These are phyloP conservation scores for Fraxinus sp. DNA, from an alignment of 305 asterid genomes.

Conservation along the genomic window DNA sequence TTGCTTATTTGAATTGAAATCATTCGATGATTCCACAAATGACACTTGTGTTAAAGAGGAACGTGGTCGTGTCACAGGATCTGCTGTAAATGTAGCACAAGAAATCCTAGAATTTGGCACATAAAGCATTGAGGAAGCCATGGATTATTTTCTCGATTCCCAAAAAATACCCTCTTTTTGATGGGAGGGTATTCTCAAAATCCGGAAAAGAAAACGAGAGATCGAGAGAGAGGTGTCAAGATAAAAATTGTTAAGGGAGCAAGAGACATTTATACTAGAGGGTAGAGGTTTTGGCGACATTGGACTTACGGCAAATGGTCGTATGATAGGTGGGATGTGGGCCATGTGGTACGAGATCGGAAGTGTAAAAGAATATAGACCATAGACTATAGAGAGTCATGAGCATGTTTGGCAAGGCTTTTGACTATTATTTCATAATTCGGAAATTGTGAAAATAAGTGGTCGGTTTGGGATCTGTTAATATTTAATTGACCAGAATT, in stretches of 20 bases:
- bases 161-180: not conserved
- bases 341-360: not conserved
- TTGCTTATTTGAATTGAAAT: not conserved
- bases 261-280: not conserved
- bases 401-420: slow-evolving; percentile 32
- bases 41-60: not conserved
- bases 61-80: not conserved
- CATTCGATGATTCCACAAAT: slow-evolving; percentile 11
- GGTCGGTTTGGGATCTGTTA: slow-evolving; percentile 30
- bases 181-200: not conserved
- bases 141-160: slow-evolving; percentile 2
- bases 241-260: not conserved
- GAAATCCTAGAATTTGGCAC: slow-evolving; percentile 15
- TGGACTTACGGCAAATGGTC: not conserved
- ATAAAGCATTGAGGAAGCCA: slow-evolving; percentile 26
- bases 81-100: slow-evolving; percentile 17
- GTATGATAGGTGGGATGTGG: not conserved
- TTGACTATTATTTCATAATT: slow-evolving; percentile 19
- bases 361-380: not conserved
- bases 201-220: not conserved
- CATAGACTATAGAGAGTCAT: not conserved
- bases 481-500: slow-evolving; percentile 4
- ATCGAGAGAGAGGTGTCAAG: not conserved
- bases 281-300: not conserved
- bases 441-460: not conserved